Conservation (phyloP, 2,329 filamentous ascomycete species). For the Fusarium virguliforme region DNA sequence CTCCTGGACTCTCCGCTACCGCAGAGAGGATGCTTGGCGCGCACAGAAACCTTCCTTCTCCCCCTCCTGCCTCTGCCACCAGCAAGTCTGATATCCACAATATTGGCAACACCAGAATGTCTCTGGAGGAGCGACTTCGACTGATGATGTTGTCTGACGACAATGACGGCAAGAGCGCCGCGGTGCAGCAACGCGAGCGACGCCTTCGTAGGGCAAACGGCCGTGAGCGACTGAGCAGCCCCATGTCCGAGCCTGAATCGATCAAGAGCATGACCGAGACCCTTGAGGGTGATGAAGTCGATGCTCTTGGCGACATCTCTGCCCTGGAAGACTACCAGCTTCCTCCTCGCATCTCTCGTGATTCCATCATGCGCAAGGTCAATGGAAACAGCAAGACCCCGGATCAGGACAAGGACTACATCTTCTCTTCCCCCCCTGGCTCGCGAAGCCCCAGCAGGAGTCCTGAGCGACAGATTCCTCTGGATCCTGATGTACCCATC, state of each 20-base stretch:
- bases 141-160: conserved; percentile 90
- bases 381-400: conserved; percentile 73
- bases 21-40: conserved; percentile 79
- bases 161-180: conserved; percentile 69
- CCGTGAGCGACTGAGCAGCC: conserved; percentile 67
- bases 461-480: conserved; percentile 70
- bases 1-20: conserved; percentile 76
- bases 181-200: conserved; percentile 78
- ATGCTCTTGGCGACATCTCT: conserved; percentile 73
- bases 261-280: conserved; percentile 53
- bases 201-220: conserved; percentile 75
- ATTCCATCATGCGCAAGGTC: conserved; percentile 92
- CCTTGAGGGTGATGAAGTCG: conserved; percentile 72
- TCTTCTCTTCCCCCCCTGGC: conserved; percentile 74
- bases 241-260: conserved; percentile 59
- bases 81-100: conserved; percentile 85
- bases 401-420: conserved; percentile 74
- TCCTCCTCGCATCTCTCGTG: conserved; percentile 87
- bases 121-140: conserved; percentile 87
- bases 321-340: conserved; percentile 75
- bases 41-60: conserved; percentile 80
- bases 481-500: conserved; percentile 92
- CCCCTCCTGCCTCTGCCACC: conserved; percentile 75
- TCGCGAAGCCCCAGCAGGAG: conserved; percentile 63
- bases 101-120: conserved; percentile 82